A percentile compares a stretch with the other conserved stretches of the same genome.
Evolutionary conservation across 2,329 filamentous ascomycete genomes (phyloP).

Genomic region (Coccinonectria pachysandricola): DNA sequence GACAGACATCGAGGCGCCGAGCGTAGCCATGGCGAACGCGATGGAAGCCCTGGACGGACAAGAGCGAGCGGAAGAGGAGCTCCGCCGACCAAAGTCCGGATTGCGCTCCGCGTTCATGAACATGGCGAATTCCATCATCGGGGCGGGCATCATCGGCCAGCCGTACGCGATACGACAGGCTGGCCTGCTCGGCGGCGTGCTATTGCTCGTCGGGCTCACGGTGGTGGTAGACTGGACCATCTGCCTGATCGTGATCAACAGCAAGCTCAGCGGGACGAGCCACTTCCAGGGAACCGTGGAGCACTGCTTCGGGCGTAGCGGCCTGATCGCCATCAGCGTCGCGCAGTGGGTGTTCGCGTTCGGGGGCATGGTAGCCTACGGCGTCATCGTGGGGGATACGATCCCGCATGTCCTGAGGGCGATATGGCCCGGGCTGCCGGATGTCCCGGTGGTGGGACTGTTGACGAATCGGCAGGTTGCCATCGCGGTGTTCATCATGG

Average conservation of each 20-base stretch:
- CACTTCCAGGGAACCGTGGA: constrained; percentile 95
- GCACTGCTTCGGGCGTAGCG: constrained; percentile 82
- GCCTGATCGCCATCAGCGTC: constrained; percentile 76
- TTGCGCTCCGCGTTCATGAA: constrained; percentile 94
- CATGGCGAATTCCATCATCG: constrained; percentile 98
- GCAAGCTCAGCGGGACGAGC: constrained; percentile 85
- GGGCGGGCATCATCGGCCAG: constrained; percentile 67
- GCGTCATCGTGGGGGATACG: constrained; percentile 91
- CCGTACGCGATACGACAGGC: constrained; percentile 95
- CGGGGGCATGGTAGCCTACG: constrained; percentile 97
- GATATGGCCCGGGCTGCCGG: constrained; percentile 64
- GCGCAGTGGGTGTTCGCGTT: constrained; percentile 99
- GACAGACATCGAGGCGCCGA: constrained; percentile 75
- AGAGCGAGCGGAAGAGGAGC: constrained; percentile 43
- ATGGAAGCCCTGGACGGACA: constrained; percentile 26
- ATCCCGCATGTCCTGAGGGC: constrained; percentile 84
- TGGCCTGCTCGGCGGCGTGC: constrained; percentile 68
- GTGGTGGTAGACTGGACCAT: constrained; percentile 95
- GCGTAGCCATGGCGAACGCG: constrained; percentile 54
- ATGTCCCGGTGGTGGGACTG: constrained; percentile 69
- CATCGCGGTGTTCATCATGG: constrained; percentile 79
- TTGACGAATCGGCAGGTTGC: constrained; percentile 72
- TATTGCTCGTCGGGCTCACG: constrained; percentile 71
- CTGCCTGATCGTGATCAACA: constrained; percentile 91
- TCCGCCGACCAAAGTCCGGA: constrained; percentile 66